Evolutionary conservation across 306 rosid genomes (phyloP), one percentile per base, ranked within the genome.

Genomic region (Cucumis melo): DNA sequence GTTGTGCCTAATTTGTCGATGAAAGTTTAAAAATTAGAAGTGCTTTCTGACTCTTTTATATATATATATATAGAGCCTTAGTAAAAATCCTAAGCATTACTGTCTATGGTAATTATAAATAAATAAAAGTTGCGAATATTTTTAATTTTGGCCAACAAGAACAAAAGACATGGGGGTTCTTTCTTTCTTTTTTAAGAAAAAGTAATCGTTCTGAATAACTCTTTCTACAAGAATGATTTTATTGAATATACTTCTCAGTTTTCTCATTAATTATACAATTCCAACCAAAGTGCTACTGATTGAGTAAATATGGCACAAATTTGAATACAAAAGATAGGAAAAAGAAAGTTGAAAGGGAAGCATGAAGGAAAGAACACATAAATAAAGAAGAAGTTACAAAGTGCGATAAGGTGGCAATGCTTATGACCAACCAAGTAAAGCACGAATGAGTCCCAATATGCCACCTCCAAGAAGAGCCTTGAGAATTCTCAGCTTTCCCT

Each of bases 381-480:
- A n/a, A 77, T 1, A 32, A 29, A 21, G 27, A 29, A 21, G 27
- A 27, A 77, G 53, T 46, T 12, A 6, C 13, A 3, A 3, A 5
- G 32, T 10, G 73, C 50, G 78, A 21, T 48, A 78, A 75, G 2
- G 68, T 70, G 36, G 36, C 36, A 32, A 32, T 32, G 73, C 83
- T 87, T 73, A n/a, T 27, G 94, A 88, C 89, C 61, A 82, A 73
- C 99, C 92, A n/a, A 92, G 76, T 75, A 95, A 77, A 23, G 98
- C 97, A 39, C 87, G 85, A 79, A 92, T 82, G 67, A 91, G 78
- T 68, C 81, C 81, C 44, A 82, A 58, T 75, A 95, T n/a, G 84
- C 89, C 83, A 73, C 98, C 98, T 34, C 86, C 84, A 2, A 95
- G 57, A 38, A 95, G 88, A 74, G 98, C 99, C 89, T 88, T 95